Percentiles rank a stretch among this genome's conserved stretches.
Evolutionary conservation across 495 filamentous ascomycete species (phyloP).

Genomic region (Trichocladium antarcticum): DNA sequence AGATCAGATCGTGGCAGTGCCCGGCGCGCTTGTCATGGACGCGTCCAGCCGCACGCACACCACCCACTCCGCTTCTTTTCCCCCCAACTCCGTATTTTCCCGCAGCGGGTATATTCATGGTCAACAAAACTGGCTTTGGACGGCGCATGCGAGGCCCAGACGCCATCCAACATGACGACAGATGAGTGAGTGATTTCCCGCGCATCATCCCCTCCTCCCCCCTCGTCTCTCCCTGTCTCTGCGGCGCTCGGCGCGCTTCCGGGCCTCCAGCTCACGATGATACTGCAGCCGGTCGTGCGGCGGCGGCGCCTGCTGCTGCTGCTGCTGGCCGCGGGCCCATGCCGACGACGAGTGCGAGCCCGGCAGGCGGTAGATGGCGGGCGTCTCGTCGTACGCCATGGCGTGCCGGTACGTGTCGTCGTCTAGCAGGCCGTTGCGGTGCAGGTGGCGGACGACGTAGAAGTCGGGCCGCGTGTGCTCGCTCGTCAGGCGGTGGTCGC

Average conservation of each 20-base stretch:
- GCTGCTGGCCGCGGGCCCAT: no score
- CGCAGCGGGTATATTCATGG: no score
- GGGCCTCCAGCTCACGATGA: no score
- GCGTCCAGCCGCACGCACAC: not conserved
- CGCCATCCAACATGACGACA: no score
- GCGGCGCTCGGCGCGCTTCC: no score
- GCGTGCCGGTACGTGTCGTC: slow-evolving; percentile 1
- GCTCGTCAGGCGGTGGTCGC: slow-evolving; percentile 8
- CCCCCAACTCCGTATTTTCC: no score
- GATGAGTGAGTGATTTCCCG: no score
- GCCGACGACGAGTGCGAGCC: not conserved
- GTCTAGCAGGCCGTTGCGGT: slow-evolving; percentile 10
- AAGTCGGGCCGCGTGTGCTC: slow-evolving; percentile 34
- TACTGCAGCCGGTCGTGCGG: no score
- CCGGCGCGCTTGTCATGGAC: not conserved
- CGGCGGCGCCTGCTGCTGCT: no score
- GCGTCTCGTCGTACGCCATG: slow-evolving; percentile 19
- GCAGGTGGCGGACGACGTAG: slow-evolving; percentile 26
- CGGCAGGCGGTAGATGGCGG: slow-evolving; percentile 4
- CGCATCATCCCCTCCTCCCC: not conserved
- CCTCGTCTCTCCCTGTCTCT: not conserved
- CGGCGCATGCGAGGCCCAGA: no score
- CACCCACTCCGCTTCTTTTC: not conserved
- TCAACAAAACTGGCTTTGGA: no score
- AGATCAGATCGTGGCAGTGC: not conserved